Evolutionary conservation across 2,329 filamentous ascomycete genomes (phyloP), one percentile per base, ranked within the genome.

Genomic region (Escovopsis sp.): DNA sequence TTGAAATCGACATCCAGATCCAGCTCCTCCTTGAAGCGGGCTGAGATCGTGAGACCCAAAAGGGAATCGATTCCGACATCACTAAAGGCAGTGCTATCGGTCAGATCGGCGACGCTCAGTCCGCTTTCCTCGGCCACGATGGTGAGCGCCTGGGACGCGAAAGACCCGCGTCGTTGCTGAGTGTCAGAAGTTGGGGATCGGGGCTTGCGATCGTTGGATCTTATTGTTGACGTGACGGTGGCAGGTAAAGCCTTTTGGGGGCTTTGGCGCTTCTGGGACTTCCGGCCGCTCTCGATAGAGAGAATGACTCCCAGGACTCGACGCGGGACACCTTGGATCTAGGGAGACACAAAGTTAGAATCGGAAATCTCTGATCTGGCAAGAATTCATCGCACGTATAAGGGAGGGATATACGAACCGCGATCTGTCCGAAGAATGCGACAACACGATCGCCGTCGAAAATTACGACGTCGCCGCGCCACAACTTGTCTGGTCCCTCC

Each of bases 91-190:
- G 39, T 41, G 4, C 15, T 16, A 50, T 76, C 70, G 4, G 62
- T 67, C 5, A 76, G 59, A 53, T 76, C 72, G 43, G 71, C 68
- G 35, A 68, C 58, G 33, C 60, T 60, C 35, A 74, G 65, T 48
- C 71, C 72, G 14, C 71, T 63, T 52, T 77, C 73, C 46, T 67
- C 65, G 25, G 71, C 68, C 31, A 76, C 56, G 35, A 76, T 71
- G 32, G 70, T 65, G 51, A 75, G 60, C 24, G 71, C 64, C 12
- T 38, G 15, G 27, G 7, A 16, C 11, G 16, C 25, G 4, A 16
- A 9, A 25, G 30, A 35, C 16, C 15, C 20, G n/a, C 14, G 33
- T 14, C n/a, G 16, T 14, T 15, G n/a, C 33, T 15, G n/a, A 6
- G 33, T n/a, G 14, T 8, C 13, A 9, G 33, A 14, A n/a, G 16